phyloP scores from a whole-genome alignment of 345 rosid genomes.

The Mangifera indica region DNA sequence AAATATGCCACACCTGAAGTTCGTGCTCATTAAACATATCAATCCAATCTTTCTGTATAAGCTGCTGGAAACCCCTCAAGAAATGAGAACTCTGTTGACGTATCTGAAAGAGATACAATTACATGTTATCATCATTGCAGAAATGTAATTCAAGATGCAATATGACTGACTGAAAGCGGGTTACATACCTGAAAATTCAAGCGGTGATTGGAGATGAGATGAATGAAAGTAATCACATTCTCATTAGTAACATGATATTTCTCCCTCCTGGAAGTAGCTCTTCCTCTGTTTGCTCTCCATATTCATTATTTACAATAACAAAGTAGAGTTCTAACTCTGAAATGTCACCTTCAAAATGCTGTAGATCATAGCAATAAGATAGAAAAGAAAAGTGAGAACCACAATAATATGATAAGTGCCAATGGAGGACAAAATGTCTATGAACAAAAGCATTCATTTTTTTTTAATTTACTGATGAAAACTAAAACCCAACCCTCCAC shows the following conservation, averaged over 20 bases:
- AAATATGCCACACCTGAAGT: conserved; percentile 65
- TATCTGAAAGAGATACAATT: conserved; percentile 51
- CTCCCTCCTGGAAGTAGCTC: conserved; percentile 90
- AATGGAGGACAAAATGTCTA: background rate
- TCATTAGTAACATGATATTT: conserved; percentile 77
- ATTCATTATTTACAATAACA: conserved; percentile 91
- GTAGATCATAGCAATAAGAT: conserved; percentile 24
- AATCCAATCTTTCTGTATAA: conserved; percentile 88
- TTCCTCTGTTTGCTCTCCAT: conserved; percentile 94
- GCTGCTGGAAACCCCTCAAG: conserved; percentile 94
- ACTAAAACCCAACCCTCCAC: background rate
- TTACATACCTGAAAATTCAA: conserved; percentile 74
- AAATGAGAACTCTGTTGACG: conserved; percentile 94
- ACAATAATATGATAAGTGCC: conserved; percentile 4
- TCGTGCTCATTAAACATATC: conserved; percentile 98
- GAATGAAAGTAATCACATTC: conserved; percentile 85
- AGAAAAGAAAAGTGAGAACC: background rate
- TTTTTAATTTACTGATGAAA: background rate
- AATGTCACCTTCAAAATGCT: conserved; percentile 85
- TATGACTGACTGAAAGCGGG: conserved; percentile 8
- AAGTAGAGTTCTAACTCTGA: conserved; percentile 87
- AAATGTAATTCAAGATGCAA: conserved; percentile 3
- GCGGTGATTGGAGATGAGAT: conserved; percentile 96
- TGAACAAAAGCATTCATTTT: background rate
- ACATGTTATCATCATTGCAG: conserved; percentile 8